Base-by-base conservation (phyloP, 495 filamentous ascomycete species). In the Xylaria acuta region DNA sequence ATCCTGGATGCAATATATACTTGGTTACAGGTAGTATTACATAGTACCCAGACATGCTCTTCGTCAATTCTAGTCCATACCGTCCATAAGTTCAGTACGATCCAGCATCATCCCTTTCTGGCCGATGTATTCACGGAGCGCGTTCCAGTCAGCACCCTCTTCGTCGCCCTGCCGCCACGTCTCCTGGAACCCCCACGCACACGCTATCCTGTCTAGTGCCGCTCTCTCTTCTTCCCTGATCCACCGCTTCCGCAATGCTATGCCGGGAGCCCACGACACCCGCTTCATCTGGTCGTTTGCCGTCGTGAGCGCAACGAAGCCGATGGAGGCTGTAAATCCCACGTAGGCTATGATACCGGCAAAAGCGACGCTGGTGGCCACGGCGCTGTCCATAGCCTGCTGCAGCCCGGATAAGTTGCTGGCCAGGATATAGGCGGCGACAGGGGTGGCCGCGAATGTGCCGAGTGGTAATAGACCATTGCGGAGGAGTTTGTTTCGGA, bases 231-330 rank as follows among this genome's bases (percentile, higher is more conserved):
- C 94, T 82, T 99, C 96, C 43, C 93, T 86, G 49, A 97, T 79
- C 94, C 94, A 98, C n/a, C 97, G 88, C 72, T 95, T 84, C 72
- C 91, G 85, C 75, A 99, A 82, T 32, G 93, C 92, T 32, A 91
- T 90, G 2, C 96, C 96, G 16, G 86, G 83, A 16, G 90, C 85
- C 97, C 97, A 99, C 5, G 91, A 92, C 40, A 98, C 93, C 5
- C 96, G 89, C 69, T 94, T 90, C 92, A 97, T 97, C 79, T 98
- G 94, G 79, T 97, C 94, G 82, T 97, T 98, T 25, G 89, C 84
- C 20, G 95, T 97, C 40, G 91, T 91, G 32, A 95, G 80, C 18
- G 94, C 94, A 18, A 98, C 86, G n/a, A 94, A 76, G 6, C 95
- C 96, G 58, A 97, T 87, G 1, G 90, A 92, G 3, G 88, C 90